Conservation (phyloP, 2,329 filamentous ascomycete species). For the Pseudogymnoascus sp. region DNA sequence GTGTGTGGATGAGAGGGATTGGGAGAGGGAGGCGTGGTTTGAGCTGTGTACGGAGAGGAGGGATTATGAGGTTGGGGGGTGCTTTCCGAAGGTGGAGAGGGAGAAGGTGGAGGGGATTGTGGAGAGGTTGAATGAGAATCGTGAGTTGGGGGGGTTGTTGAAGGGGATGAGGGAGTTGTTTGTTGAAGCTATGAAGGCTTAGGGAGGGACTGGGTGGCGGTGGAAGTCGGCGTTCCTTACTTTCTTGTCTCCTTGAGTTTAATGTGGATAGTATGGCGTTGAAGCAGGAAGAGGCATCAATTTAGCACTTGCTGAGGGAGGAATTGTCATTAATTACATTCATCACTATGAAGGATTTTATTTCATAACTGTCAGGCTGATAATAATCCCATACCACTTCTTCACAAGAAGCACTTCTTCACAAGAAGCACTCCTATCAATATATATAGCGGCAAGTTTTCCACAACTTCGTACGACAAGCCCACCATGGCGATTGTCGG, state of each 20-base stretch:
- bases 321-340: neutral
- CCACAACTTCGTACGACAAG: too few relatives aligned
- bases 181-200: conserved; percentile 49
- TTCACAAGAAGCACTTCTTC: too few relatives aligned
- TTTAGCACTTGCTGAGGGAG: neutral
- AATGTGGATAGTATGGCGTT: neutral
- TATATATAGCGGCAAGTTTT: too few relatives aligned
- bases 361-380: neutral
- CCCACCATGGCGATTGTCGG: too few relatives aligned
- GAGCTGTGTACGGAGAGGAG: conserved; percentile 73
- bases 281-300: neutral
- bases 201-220: neutral
- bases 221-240: neutral
- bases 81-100: conserved; percentile 71
- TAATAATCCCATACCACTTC: neutral
- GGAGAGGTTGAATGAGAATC: conserved; percentile 72
- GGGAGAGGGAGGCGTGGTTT: conserved; percentile 88
- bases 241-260: neutral
- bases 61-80: conserved; percentile 78
- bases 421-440: too few relatives aligned
- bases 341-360: neutral
- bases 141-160: conserved; percentile 62
- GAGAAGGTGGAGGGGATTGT: conserved; percentile 70
- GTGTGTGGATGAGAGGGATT: conserved; percentile 77
- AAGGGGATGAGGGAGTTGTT: conserved; percentile 81